A percentile compares a stretch with the other conserved stretches of the same genome.
phyloP scores from a whole-genome alignment of 1,139 yeast species.

The Komagataea norvegica region DNA sequence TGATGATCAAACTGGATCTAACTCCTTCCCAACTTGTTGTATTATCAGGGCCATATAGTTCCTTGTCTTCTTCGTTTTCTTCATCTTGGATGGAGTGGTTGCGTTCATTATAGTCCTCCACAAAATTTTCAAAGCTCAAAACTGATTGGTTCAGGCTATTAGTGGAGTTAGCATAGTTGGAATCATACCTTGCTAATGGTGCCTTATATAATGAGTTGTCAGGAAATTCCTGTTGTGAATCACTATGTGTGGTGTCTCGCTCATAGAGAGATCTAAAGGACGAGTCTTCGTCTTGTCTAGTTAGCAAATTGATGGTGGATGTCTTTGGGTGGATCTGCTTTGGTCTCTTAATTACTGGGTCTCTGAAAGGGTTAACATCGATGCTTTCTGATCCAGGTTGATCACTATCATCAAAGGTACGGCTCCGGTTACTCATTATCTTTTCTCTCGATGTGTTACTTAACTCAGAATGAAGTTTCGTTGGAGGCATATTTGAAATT shows the following conservation, averaged over 20 bases:
- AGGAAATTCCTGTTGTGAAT: too few species aligned
- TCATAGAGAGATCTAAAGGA: background rate
- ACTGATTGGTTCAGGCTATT: conserved; percentile 11
- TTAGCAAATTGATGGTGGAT: conserved; percentile 9
- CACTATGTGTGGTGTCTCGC: background rate
- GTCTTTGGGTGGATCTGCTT: conserved; percentile 2
- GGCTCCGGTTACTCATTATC: too few species aligned
- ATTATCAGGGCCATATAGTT: conserved; percentile 1
- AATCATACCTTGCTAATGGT: too few species aligned
- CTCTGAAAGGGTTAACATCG: conserved; percentile 10
- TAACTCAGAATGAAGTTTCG: conserved; percentile 6
- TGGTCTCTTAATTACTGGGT: conserved; percentile 11
- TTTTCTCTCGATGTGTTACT: background rate
- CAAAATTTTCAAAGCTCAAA: conserved; percentile 8
- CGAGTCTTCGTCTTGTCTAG: conserved; percentile 4
- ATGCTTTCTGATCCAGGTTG: background rate
- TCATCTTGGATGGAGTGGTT: conserved; percentile 4
- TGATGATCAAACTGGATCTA: conserved; percentile 18
- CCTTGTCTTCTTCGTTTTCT: conserved; percentile 8
- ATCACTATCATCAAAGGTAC: background rate
- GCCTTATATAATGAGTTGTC: too few species aligned
- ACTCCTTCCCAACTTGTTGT: conserved; percentile 9
- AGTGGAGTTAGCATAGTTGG: too few species aligned
- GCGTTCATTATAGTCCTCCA: conserved; percentile 5
- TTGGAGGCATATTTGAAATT: conserved; percentile 2